Evolutionary conservation across 2,329 filamentous ascomycete species (phyloP).

Genomic region (Cryphonectria parasitica): DNA sequence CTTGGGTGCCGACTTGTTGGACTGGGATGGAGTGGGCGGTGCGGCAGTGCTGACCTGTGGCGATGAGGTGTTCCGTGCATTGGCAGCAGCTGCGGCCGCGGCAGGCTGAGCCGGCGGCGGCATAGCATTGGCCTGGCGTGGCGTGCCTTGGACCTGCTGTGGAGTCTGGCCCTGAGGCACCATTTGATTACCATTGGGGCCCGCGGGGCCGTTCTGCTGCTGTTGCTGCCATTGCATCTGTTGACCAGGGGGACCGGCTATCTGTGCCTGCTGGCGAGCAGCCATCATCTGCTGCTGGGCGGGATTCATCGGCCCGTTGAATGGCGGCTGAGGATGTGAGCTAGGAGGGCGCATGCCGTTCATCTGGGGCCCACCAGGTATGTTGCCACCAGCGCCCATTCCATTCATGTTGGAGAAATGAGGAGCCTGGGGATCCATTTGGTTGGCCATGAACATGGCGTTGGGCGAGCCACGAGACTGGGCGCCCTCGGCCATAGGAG

Average conservation of each 20-base stretch:
- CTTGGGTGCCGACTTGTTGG: conserved; percentile 74
- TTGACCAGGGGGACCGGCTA: conserved; percentile 42
- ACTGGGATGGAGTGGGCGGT: conserved; percentile 76
- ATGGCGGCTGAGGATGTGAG: conserved; percentile 62
- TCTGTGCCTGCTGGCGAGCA: conserved; percentile 46
- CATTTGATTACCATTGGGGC: conserved; percentile 48
- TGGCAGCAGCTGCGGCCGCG: conserved; percentile 46
- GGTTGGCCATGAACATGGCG: conserved; percentile 63
- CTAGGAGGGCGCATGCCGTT: conserved; percentile 72
- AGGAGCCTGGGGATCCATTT: conserved; percentile 65
- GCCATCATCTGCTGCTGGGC: conserved; percentile 67
- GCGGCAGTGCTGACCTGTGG: conserved; percentile 67
- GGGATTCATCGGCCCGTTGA: conserved; percentile 62
- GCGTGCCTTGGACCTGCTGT: conserved; percentile 66
- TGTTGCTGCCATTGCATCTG: conserved; percentile 55
- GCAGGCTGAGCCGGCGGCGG: conserved; percentile 67
- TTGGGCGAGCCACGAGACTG: conserved; percentile 70
- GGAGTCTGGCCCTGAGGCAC: conserved; percentile 50
- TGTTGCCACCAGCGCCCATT: conserved; percentile 53
- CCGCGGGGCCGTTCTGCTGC: conserved; percentile 36
- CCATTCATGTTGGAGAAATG: conserved; percentile 56
- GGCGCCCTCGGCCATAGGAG: conserved; percentile 69
- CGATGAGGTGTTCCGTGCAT: conserved; percentile 61
- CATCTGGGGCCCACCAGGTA: conserved; percentile 59
- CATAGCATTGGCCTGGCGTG: conserved; percentile 68